Evolutionary conservation across 352 stramenopile genomes (phyloP).

Genomic region (Blastocystis sp.): DNA sequence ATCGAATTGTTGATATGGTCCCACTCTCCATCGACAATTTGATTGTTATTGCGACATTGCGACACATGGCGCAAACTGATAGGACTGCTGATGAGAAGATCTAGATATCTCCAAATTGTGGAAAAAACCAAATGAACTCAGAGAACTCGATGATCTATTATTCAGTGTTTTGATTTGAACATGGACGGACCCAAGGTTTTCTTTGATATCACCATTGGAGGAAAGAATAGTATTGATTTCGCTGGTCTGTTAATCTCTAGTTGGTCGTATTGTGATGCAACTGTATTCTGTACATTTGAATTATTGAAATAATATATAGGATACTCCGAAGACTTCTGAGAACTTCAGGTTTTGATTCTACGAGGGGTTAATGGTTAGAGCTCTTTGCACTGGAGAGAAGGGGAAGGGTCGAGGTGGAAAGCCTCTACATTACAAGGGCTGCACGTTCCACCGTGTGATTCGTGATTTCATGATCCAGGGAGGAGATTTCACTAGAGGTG

Average conservation of each 20-base stretch:
- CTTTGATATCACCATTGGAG: constrained; percentile 84
- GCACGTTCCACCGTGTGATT: constrained; percentile 91
- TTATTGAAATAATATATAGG: constrained; percentile 67
- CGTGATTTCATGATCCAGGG: constrained; percentile 94
- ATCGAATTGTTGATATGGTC: background rate
- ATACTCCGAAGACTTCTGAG: constrained; percentile 89
- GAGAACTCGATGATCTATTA: background rate
- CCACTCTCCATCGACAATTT: background rate
- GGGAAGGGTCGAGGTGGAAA: constrained; percentile 72
- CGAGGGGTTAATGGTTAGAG: constrained; percentile 66
- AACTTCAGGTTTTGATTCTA: constrained; percentile 79
- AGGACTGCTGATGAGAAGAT: no score
- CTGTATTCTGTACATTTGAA: constrained; percentile 74
- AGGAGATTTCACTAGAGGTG: constrained; percentile 82
- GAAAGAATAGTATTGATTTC: constrained; percentile 67
- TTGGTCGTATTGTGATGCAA: constrained; percentile 91
- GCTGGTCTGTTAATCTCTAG: constrained; percentile 43
- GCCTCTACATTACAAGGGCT: constrained; percentile 91
- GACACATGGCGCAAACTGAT: no score
- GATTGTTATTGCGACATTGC: background rate
- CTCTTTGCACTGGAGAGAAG: constrained; percentile 93
- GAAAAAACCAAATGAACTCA: no score
- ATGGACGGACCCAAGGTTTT: constrained; percentile 76
- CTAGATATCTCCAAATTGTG: no score
- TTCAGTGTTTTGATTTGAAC: background rate